These are phyloP conservation scores for Cornus controversa DNA, from an alignment of 148 eudicot species.

Conservation along the genomic window DNA sequence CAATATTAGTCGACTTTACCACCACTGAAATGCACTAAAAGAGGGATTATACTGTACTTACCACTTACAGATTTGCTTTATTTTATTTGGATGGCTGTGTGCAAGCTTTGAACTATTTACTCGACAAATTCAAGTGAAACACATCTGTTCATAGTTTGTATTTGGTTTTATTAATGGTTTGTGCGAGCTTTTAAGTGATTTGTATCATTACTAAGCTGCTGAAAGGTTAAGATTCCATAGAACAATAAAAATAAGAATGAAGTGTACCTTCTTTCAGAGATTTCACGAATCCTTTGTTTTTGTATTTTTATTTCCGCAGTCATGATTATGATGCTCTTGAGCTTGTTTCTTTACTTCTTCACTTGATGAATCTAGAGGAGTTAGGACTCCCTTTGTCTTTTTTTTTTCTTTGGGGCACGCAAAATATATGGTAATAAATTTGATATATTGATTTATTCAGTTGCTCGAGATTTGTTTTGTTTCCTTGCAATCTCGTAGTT, in stretches of 20 bases:
- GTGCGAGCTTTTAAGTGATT: slow-evolving; percentile 15
- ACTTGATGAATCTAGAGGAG: neutral
- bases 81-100: slow-evolving; percentile 33
- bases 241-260: neutral
- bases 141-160: slow-evolving; percentile 26
- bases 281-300: neutral
- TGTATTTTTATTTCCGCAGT: too few species aligned
- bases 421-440: neutral
- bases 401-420: too few species aligned
- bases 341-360: neutral
- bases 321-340: too few species aligned
- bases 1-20: neutral
- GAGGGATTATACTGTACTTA: slow-evolving; percentile 33
- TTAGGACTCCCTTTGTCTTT: neutral
- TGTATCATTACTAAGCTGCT: slow-evolving; percentile 19
- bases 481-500: neutral
- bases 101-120: slow-evolving; percentile 17
- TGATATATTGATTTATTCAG: neutral
- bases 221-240: neutral
- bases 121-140: slow-evolving; percentile 30
- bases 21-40: slow-evolving; percentile 13
- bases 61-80: slow-evolving; percentile 27
- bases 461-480: neutral
- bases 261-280: neutral
- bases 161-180: slow-evolving; percentile 12